phyloP scores from a whole-genome alignment of 23 red algal species.

The Gracilaria domingensis region DNA sequence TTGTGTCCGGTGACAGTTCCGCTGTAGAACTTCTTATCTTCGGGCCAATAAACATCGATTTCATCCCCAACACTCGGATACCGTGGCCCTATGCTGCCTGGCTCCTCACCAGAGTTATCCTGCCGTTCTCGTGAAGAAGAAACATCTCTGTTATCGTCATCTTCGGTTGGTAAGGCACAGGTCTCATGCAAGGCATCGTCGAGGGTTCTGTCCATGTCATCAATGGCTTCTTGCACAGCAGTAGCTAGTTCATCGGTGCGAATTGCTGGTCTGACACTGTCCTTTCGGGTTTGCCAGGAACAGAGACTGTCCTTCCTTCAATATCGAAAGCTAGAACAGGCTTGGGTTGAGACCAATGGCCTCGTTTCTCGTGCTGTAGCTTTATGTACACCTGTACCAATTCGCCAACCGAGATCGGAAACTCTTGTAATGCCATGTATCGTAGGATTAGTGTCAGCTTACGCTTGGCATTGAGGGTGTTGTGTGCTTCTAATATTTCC shows the following conservation, averaged over 20 bases:
- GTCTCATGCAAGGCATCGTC: background rate
- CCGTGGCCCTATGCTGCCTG: no score
- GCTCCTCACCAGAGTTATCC: background rate
- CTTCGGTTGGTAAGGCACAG: background rate
- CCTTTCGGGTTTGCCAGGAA: background rate
- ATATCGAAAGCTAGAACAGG: slow-evolving; percentile 20
- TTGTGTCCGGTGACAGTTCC: no score
- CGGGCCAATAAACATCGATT: background rate
- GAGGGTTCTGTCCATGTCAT: background rate
- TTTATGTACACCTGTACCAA: slow-evolving; percentile 36
- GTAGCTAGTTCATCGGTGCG: slow-evolving; percentile 6
- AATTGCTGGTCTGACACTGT: slow-evolving; percentile 26
- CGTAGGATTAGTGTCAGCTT: slow-evolving; percentile 57
- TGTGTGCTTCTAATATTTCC: background rate
- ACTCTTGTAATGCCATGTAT: slow-evolving; percentile 2
- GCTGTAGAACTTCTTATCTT: background rate
- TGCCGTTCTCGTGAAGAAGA: background rate
- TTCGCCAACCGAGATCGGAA: slow-evolving; percentile 23
- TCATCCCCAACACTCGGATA: background rate
- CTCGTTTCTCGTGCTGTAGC: slow-evolving; percentile 36
- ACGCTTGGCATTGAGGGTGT: slow-evolving; percentile 27
- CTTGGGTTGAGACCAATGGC: background rate
- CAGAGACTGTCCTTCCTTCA: background rate
- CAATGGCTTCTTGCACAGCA: slow-evolving; percentile 32
- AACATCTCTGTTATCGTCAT: background rate